Base-by-base conservation (phyloP, 2,329 filamentous ascomycete species). In the Aspergillus tamarii region DNA sequence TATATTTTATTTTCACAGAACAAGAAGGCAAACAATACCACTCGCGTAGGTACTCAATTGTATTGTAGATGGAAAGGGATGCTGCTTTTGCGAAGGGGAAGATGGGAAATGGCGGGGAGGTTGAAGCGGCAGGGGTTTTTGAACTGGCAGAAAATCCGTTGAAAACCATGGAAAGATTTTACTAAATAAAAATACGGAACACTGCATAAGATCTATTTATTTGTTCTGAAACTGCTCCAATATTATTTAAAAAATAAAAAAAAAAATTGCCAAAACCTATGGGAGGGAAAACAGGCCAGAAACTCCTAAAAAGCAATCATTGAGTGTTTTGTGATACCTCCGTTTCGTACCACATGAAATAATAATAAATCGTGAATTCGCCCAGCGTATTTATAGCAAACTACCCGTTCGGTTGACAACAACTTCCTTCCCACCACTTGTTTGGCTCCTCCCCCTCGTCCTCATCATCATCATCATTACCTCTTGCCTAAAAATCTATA, bases 71-170 rank as follows among this genome's bases (percentile, higher is more conserved):
- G 61, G 59, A 66, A 53, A 59, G 59, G 66, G 62, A 62, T 68
- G 73, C 73, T 74, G 72, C 73, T 74, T 75, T 74, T 76, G 71
- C 60, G 39, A 53, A 54, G 60, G 66, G 59, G 66, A 64, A 52
- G 65, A 66, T 64, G 64, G 56, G 64, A 64, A 61, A 64, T 62
- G 65, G 63, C 55, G 61, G 46, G 65, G 61, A 58, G 60, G 65
- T 70, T 72, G 66, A 74, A 72, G 72, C 72, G 70, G 72, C 72
- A 62, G 45, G 41, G 43, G 41, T 10, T 55, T 55, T 52, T 11
- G 3, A n/a, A n/a, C 16, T 34, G 56, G 56, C 41, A 57, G 55
- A 43, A 45, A 57, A 36, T 57, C 1, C 14, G 34, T 7, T n/a
- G 21, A 19, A 43, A 19, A 30, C n/a, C 19, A 45, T 14, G 8